phyloP scores from a whole-genome alignment of 2,329 filamentous ascomycete genomes.

The Cladobotryum protrusum region DNA sequence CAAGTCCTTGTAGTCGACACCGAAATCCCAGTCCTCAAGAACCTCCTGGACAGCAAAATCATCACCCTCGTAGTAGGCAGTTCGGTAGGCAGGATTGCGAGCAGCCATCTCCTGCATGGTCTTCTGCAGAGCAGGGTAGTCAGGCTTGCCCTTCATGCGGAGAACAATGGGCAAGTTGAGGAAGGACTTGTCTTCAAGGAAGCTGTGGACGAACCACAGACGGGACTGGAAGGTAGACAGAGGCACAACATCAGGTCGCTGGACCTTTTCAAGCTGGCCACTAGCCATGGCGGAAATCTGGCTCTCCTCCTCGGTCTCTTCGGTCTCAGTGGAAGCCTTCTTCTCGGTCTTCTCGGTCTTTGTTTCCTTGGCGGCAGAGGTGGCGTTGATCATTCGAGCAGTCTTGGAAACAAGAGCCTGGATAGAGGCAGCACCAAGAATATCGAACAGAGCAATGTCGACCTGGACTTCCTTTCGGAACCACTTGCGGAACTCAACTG shows the following conservation, averaged over 20 bases:
- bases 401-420: conserved; percentile 17
- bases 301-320: conserved; percentile 9
- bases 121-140: conserved; percentile 13
- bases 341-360: conserved; percentile 14
- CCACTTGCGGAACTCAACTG: conserved; percentile 20
- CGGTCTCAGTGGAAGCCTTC: conserved; percentile 8
- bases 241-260: conserved; percentile 11
- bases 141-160: conserved; percentile 18
- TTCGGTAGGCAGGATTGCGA: conserved; percentile 18
- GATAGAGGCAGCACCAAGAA: conserved; percentile 17
- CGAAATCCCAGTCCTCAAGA: conserved; percentile 17
- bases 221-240: conserved; percentile 22
- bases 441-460: conserved; percentile 19
- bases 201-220: conserved; percentile 21
- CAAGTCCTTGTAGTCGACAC: conserved; percentile 16
- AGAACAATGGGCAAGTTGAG: conserved; percentile 20
- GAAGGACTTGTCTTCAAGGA: conserved; percentile 19
- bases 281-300: conserved; percentile 17
- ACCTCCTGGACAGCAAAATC: conserved; percentile 18
- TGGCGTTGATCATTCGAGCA: conserved; percentile 16
- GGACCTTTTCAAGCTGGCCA: conserved; percentile 16
- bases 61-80: conserved; percentile 19
- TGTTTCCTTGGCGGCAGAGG: conserved; percentile 12
- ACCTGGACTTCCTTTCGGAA: conserved; percentile 15
- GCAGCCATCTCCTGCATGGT: conserved; percentile 17